phyloP scores from a whole-genome alignment of 352 stramenopile genomes.

The Phytopythium kandeliae region DNA sequence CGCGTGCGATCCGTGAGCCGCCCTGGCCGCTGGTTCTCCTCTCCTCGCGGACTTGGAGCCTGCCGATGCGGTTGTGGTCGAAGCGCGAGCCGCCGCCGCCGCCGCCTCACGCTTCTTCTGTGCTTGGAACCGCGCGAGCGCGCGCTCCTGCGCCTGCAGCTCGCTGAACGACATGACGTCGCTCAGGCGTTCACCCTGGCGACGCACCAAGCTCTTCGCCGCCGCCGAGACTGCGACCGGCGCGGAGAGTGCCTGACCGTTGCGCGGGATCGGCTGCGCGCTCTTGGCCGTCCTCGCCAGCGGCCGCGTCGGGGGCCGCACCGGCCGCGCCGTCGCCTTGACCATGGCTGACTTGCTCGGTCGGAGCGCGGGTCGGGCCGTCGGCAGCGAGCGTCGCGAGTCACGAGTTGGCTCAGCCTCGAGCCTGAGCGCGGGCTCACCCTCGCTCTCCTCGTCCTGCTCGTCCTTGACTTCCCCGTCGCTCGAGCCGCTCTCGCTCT shows the following conservation, averaged over 20 bases:
- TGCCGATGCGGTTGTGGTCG: too few species aligned
- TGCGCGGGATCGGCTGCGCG: slow-evolving; percentile 5
- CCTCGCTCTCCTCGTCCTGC: slow-evolving; percentile 1
- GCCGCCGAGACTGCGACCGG: not conserved
- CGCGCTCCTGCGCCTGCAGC: slow-evolving; percentile 43
- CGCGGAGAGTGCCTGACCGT: not conserved
- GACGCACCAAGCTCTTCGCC: slow-evolving; percentile 3
- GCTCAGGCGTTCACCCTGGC: slow-evolving; percentile 20
- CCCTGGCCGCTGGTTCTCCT: not conserved
- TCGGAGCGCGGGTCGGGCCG: not conserved
- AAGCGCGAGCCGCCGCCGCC: slow-evolving; percentile 5
- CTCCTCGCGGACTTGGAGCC: slow-evolving; percentile 7
- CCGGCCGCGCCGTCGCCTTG: not conserved
- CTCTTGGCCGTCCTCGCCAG: not conserved
- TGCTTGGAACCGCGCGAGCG: slow-evolving; percentile 31
- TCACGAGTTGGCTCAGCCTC: too few species aligned
- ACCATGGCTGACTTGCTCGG: not conserved
- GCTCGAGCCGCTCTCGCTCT: not conserved
- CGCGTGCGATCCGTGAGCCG: too few species aligned
- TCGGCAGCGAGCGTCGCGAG: not conserved
- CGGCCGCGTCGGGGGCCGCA: not conserved
- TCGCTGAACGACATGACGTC: slow-evolving; percentile 41
- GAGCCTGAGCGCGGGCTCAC: too few species aligned
- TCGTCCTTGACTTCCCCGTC: slow-evolving; percentile 10
- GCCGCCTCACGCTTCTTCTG: slow-evolving; percentile 22